Base-by-base conservation (phyloP, 805 yeast species). In the Huiozyma naganishii region DNA sequence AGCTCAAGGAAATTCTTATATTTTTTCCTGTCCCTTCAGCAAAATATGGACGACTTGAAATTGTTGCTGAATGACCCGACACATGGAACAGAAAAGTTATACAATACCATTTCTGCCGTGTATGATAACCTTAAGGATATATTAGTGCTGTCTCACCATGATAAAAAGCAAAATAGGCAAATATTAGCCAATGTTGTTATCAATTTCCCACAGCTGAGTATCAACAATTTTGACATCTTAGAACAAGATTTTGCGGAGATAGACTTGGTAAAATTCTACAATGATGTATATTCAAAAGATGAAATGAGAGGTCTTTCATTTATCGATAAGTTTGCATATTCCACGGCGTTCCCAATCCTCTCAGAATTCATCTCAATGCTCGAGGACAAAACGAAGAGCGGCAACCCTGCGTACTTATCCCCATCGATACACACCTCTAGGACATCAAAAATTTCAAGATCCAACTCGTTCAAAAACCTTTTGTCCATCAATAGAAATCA, bases 1-100 rank as follows among this genome's bases (percentile, higher is more conserved):
- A 17, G 4, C 4, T 66, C 62, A 41, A 60, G 57, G 6, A 65
- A 65, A 32, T 52, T 64, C 36, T 65, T 66, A 30, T 30, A 30
- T 5, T 17, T 17, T 17, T 17, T 17, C 23, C 4, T 17, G 23
- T 30, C 33, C 3, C 33, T 30, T 30, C 11, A 30, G 33, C 11
- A 9, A 30, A 9, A 8, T 30, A 9, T 30, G n/a, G n/a, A 8
- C 4, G n/a, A 30, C 9, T 30, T 30, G 33, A 30, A 30, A 11
- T 9, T 9, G 33, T 8, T 9, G 9, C 5, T 8, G 9, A 30
- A 30, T 30, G n/a, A 30, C 9, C 23, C 23, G 23, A 9, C 33
- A 8, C 33, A 30, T 11, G n/a, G 33, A 9, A 30, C 33, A 8
- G 33, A 30, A 9, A 17, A 17, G 4, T 30, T 30, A 11, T 30